Evolutionary conservation across 495 filamentous ascomycete species (phyloP).

Genomic region (Xylaria venustula): DNA sequence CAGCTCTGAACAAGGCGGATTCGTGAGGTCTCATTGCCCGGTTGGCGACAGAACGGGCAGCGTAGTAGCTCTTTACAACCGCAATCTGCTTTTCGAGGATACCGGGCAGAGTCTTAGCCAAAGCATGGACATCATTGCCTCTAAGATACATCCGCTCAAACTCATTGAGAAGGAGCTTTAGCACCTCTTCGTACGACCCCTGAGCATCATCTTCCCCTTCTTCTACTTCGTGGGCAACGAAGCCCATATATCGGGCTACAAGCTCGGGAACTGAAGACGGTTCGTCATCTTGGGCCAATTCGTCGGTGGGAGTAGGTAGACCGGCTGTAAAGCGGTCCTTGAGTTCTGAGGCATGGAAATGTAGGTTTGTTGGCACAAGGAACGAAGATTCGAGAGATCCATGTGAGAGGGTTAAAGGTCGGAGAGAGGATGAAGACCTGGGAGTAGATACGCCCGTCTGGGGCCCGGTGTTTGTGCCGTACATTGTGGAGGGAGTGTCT

Average conservation of each 20-base stretch:
- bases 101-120: slow-evolving; percentile 80
- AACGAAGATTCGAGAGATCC: slow-evolving; percentile 94
- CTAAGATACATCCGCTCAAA: slow-evolving; percentile 93
- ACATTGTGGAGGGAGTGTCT: slow-evolving; percentile 56
- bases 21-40: slow-evolving; percentile 84
- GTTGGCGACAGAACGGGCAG: slow-evolving; percentile 77
- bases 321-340: slow-evolving; percentile 82
- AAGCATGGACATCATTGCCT: slow-evolving; percentile 93
- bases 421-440: slow-evolving; percentile 80
- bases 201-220: slow-evolving; percentile 87
- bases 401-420: slow-evolving; percentile 84
- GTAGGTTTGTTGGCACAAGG: slow-evolving; percentile 87
- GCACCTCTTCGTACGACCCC: slow-evolving; percentile 79
- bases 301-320: slow-evolving; percentile 87
- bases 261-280: slow-evolving; percentile 90
- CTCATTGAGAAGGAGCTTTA: slow-evolving; percentile 86
- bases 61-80: slow-evolving; percentile 86
- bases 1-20: slow-evolving; percentile 88
- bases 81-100: slow-evolving; percentile 85
- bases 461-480: slow-evolving; percentile 76
- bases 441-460: slow-evolving; percentile 96
- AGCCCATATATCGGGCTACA: slow-evolving; percentile 87
- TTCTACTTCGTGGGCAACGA: slow-evolving; percentile 79
- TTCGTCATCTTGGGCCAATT: slow-evolving; percentile 96
- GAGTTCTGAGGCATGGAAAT: slow-evolving; percentile 92